These are phyloP conservation scores for Quercus engelmannii DNA, from an alignment of 306 rosid genomes.

Conservation along the genomic window DNA sequence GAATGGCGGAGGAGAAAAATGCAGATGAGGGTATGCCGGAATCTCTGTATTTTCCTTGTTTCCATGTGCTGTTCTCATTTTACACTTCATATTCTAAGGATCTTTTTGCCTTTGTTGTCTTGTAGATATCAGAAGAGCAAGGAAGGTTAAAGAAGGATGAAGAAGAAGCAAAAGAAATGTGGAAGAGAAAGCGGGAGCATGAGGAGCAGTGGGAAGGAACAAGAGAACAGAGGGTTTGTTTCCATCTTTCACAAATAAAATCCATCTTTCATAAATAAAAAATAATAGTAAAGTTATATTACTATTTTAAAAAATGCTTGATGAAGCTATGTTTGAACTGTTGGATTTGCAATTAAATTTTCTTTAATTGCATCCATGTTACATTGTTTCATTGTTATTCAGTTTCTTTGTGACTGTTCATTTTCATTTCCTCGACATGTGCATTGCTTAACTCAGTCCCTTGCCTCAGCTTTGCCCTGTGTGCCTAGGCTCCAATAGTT, in stretches of 20 bases:
- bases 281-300: too few species aligned
- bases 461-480: too few species aligned
- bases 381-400: not conserved
- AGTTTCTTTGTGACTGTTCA: not conserved
- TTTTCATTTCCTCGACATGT: not conserved
- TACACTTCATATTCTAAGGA: conserved; percentile 19
- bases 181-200: conserved; percentile 97
- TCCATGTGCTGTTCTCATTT: not conserved
- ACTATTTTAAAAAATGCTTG: not conserved
- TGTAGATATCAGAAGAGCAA: conserved; percentile 97
- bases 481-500: not conserved
- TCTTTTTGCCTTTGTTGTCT: conserved; percentile 19
- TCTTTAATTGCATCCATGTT: not conserved
- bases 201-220: conserved; percentile 99
- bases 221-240: conserved; percentile 86
- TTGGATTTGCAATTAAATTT: not conserved
- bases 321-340: not conserved
- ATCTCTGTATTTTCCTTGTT: not conserved
- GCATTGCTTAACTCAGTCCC: too few species aligned
- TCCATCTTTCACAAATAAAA: conserved; percentile 12
- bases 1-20: conserved; percentile 99
- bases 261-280: not conserved
- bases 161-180: conserved; percentile 95
- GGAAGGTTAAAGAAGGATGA: conserved; percentile 95
- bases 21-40: conserved; percentile 88